phyloP scores from a whole-genome alignment of 306 rosid genomes.

The Rosa multiflora region DNA sequence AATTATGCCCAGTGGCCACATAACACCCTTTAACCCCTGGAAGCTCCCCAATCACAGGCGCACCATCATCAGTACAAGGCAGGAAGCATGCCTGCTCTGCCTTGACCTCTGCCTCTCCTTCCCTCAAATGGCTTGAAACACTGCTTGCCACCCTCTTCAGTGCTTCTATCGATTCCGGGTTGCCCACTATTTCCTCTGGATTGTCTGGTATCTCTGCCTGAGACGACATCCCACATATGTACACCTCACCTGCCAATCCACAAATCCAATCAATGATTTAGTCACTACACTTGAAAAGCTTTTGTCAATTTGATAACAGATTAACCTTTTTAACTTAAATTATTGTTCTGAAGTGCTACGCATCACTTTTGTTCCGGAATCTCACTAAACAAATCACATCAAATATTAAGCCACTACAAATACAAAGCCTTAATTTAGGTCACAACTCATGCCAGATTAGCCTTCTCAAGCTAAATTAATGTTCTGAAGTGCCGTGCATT shows the following conservation, averaged over 20 bases:
- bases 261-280: conserved; percentile 1
- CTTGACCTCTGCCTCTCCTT: conserved; percentile 62
- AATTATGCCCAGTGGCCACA: conserved; percentile 85
- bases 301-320: not conserved
- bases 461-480: not conserved
- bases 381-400: not conserved
- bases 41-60: conserved; percentile 74
- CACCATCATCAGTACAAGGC: conserved; percentile 70
- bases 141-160: conserved; percentile 73
- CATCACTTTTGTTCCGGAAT: not conserved
- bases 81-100: conserved; percentile 88
- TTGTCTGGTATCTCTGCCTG: conserved; percentile 75
- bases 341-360: not conserved
- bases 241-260: conserved; percentile 79
- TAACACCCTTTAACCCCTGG: conserved; percentile 64
- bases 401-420: not conserved
- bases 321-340: not conserved
- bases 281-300: not conserved
- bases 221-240: conserved; percentile 75
- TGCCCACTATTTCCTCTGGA: conserved; percentile 55
- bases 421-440: not conserved
- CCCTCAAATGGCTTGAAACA: conserved; percentile 71
- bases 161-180: conserved; percentile 53
- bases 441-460: not conserved
- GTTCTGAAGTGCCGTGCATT: not conserved